Percentiles rank a stretch among this genome's conserved stretches.
phyloP scores from a whole-genome alignment of 805 yeast species.

The Lachancea lanzarotensis region DNA sequence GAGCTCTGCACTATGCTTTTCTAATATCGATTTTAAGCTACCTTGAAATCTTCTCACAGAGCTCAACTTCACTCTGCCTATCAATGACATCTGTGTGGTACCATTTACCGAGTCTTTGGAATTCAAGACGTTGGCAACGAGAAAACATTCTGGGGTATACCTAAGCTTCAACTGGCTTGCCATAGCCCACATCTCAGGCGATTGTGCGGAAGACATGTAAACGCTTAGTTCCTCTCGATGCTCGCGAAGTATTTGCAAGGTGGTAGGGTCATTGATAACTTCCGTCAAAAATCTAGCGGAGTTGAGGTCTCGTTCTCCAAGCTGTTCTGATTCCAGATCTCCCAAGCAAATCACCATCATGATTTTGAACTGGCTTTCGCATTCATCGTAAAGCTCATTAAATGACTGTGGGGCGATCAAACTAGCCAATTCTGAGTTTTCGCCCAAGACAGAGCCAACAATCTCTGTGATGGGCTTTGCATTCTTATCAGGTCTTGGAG shows the following conservation, averaged over 20 bases:
- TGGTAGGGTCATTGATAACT: slow-evolving; percentile 41
- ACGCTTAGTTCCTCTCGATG: slow-evolving; percentile 42
- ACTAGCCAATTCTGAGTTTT: slow-evolving; percentile 2
- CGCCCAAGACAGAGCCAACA: slow-evolving; percentile 17
- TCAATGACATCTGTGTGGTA: slow-evolving; percentile 31
- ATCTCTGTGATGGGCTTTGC: slow-evolving; percentile 12
- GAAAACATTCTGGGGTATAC: slow-evolving; percentile 48
- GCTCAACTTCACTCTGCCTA: slow-evolving; percentile 28
- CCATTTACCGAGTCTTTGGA: slow-evolving; percentile 32
- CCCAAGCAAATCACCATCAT: slow-evolving; percentile 47
- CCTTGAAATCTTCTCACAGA: slow-evolving; percentile 31
- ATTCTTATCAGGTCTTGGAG: slow-evolving; percentile 18
- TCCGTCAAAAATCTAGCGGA: slow-evolving; percentile 39
- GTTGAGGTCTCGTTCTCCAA: slow-evolving; percentile 16
- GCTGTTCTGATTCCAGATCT: slow-evolving; percentile 36
- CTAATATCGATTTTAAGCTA: slow-evolving; percentile 38
- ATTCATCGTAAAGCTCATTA: slow-evolving; percentile 37
- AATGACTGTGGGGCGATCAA: slow-evolving; percentile 25
- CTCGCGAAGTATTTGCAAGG: slow-evolving; percentile 33
- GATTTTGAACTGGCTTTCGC: slow-evolving; percentile 42
- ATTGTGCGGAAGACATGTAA: slow-evolving; percentile 58
- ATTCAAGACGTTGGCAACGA: slow-evolving; percentile 51
- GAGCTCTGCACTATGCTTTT: slow-evolving; percentile 57
- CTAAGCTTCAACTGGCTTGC: slow-evolving; percentile 49
- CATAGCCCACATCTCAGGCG: slow-evolving; percentile 61